These are phyloP conservation scores for Spirogloea muscicola DNA, from an alignment of 139 green algal genomes.

Conservation along the genomic window DNA sequence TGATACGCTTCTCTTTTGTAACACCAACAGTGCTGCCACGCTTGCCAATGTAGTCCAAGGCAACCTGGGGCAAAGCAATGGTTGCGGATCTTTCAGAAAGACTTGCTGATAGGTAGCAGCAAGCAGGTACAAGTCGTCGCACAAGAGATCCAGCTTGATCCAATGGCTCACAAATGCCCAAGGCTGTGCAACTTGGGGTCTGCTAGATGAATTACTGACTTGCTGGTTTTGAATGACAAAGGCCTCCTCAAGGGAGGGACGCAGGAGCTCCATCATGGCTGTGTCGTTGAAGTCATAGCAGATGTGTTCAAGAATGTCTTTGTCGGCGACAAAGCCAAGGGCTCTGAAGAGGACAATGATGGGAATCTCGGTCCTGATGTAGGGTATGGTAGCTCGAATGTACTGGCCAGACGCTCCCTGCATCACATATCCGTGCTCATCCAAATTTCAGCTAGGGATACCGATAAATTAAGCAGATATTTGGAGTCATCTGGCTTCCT, in stretches of 20 bases:
- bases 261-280: slow-evolving; percentile 91
- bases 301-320: slow-evolving; percentile 66
- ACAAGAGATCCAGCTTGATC: no score
- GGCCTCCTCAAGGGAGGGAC: slow-evolving; percentile 91
- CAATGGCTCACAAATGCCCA: no score
- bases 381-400: slow-evolving; percentile 55
- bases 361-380: slow-evolving; percentile 58
- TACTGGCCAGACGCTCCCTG: slow-evolving; percentile 39
- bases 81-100: no score
- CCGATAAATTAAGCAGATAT: no score
- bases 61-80: slow-evolving; percentile 53
- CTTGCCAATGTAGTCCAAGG: slow-evolving; percentile 95
- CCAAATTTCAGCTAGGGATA: no score
- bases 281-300: slow-evolving; percentile 66
- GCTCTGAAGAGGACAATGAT: slow-evolving; percentile 61
- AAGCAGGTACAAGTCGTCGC: no score
- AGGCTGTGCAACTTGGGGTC: no score
- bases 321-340: slow-evolving; percentile 60
- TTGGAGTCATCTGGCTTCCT: no score
- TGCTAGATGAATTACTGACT: no score
- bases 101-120: no score
- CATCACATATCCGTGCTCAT: no score
- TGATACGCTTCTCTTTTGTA: slow-evolving; percentile 78
- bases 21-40: slow-evolving; percentile 73
- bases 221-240: slow-evolving; percentile 77